Conservation (phyloP, 1,139 yeast genomes). For the Sugiyamaella pinicola region DNA sequence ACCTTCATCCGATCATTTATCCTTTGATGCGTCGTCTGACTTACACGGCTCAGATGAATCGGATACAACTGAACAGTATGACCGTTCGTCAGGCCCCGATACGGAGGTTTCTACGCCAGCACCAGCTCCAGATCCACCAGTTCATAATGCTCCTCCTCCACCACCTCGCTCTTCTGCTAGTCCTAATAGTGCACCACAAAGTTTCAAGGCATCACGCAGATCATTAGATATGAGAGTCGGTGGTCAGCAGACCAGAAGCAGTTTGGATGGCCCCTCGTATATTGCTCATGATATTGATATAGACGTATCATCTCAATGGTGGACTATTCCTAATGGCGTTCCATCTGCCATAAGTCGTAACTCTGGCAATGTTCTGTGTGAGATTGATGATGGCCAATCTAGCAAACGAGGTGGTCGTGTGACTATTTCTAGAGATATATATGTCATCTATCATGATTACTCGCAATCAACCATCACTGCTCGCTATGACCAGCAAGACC, state of each 20-base stretch:
- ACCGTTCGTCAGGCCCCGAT: slow-evolving; percentile 4
- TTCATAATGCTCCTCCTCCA: slow-evolving; percentile 22
- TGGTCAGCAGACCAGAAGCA: slow-evolving; percentile 17
- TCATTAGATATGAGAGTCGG: slow-evolving; percentile 25
- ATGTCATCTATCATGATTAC: slow-evolving; percentile 72
- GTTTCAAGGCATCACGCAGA: slow-evolving; percentile 9
- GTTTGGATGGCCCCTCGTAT: slow-evolving; percentile 23
- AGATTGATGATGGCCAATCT: slow-evolving; percentile 62
- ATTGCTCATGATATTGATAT: slow-evolving; percentile 28
- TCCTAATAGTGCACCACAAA: slow-evolving; percentile 27
- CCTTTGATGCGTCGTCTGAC: slow-evolving; percentile 13
- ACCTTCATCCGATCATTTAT: slow-evolving; percentile 18
- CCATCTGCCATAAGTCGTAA: slow-evolving; percentile 57
- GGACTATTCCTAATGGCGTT: slow-evolving; percentile 56
- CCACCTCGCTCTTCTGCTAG: slow-evolving; percentile 26
- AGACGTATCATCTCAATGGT: slow-evolving; percentile 56
- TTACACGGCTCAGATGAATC: slow-evolving; percentile 16
- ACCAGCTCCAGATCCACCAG: slow-evolving; percentile 27
- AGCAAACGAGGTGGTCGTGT: slow-evolving; percentile 59
- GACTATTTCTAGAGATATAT: slow-evolving; percentile 63
- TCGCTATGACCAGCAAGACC: slow-evolving; percentile 58
- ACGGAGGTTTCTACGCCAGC: slow-evolving; percentile 2
- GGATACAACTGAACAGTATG: slow-evolving; percentile 18
- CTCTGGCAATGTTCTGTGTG: slow-evolving; percentile 53
- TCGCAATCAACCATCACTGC: slow-evolving; percentile 61